Conservation (phyloP, 2,329 filamentous ascomycete species). For the Colletotrichum tabaci region DNA sequence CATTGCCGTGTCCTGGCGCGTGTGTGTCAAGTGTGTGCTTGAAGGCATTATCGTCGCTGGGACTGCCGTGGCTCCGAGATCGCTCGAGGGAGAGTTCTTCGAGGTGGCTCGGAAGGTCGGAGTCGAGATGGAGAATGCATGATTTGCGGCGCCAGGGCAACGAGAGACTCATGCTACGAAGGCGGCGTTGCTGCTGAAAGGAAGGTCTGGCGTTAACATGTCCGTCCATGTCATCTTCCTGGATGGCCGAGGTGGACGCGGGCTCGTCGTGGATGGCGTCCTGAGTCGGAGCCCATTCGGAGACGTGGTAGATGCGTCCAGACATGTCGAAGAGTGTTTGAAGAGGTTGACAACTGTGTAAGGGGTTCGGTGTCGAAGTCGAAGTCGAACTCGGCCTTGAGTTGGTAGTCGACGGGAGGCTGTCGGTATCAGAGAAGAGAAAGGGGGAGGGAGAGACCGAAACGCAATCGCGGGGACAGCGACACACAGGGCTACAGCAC, state of each 20-base stretch:
- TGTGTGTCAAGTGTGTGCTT: slow-evolving; percentile 49
- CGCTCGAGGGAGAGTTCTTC: slow-evolving; percentile 52
- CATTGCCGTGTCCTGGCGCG: slow-evolving; percentile 48
- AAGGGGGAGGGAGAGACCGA: slow-evolving; percentile 21
- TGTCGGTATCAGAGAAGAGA: slow-evolving; percentile 1
- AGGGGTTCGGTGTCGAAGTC: not conserved
- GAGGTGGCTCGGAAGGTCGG: slow-evolving; percentile 52
- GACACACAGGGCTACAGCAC: slow-evolving; percentile 24
- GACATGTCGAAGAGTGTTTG: slow-evolving; percentile 47
- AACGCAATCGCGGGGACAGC: slow-evolving; percentile 14
- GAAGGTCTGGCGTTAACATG: slow-evolving; percentile 44
- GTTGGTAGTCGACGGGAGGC: not conserved
- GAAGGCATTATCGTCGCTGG: slow-evolving; percentile 51
- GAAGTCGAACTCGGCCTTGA: not conserved
- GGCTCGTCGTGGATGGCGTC: slow-evolving; percentile 59
- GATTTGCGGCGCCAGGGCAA: slow-evolving; percentile 66
- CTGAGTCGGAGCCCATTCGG: slow-evolving; percentile 60
- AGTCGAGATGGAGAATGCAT: slow-evolving; percentile 51
- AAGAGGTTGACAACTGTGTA: not conserved
- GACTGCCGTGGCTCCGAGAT: slow-evolving; percentile 34
- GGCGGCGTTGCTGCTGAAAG: slow-evolving; percentile 55
- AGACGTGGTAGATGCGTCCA: slow-evolving; percentile 56
- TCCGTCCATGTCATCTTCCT: slow-evolving; percentile 39
- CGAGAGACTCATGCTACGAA: slow-evolving; percentile 66
- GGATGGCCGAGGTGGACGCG: slow-evolving; percentile 40